phyloP scores from a whole-genome alignment of 2,329 filamentous ascomycete species.

The Pestalotiopsis sp. region DNA sequence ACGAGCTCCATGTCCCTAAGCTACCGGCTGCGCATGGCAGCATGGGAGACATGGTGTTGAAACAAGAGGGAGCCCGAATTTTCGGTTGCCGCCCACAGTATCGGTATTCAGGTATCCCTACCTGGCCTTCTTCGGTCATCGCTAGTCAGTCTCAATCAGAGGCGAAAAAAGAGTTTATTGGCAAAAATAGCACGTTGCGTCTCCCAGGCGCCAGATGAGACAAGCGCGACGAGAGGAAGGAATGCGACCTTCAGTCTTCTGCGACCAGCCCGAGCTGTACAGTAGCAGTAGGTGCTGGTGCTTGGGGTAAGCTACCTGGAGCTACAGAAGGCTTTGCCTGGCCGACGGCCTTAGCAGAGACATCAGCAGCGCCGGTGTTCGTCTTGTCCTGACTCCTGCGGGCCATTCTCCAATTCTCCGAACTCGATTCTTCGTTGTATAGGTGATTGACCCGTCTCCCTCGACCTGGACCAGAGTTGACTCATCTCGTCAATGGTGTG shows the following conservation, averaged over 20 bases:
- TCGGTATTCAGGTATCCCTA: neutral
- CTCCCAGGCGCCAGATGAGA: conserved; percentile 1
- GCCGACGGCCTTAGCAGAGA: too few relatives aligned
- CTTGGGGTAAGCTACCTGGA: neutral
- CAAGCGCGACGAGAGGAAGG: neutral
- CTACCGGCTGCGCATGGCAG: neutral
- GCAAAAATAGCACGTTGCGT: conserved; percentile 6
- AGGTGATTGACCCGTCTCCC: neutral
- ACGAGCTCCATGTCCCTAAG: neutral
- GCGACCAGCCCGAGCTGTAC: neutral
- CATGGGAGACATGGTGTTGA: neutral
- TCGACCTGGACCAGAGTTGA: neutral
- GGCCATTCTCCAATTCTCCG: neutral
- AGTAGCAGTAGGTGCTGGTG: neutral
- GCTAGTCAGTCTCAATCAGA: neutral
- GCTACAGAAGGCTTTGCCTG: too few relatives aligned
- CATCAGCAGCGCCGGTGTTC: neutral
- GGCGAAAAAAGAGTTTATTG: neutral
- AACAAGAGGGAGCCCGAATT: neutral
- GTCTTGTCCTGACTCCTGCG: neutral
- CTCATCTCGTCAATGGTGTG: neutral
- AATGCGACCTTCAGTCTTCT: neutral
- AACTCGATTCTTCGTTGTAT: neutral
- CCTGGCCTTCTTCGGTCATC: neutral
- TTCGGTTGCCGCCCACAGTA: neutral